Evolutionary conservation across 2,329 filamentous ascomycete genomes (phyloP), one percentile per base, ranked within the genome.

Genomic region (Aspergillus puulaauensis): DNA sequence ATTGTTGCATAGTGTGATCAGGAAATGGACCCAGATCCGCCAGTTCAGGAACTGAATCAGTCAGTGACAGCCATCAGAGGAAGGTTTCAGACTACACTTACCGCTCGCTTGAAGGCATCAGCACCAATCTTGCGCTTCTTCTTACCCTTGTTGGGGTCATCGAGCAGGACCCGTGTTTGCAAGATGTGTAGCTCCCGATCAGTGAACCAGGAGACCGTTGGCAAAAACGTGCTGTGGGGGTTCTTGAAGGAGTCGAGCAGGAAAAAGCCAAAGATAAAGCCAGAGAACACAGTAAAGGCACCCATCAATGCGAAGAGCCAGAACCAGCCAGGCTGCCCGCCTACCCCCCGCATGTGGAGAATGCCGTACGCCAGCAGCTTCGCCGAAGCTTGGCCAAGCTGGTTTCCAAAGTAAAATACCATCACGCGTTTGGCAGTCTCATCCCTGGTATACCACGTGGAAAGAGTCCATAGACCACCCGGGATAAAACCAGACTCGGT

Each of bases 401-500:
- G 51, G 45, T 59, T 58, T 1, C 59, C 59, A 35, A 59, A 61
- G 50, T 54, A 61, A 33, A 61, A 59, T 35, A 61, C 15, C 17
- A 53, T 57, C 40, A 56, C 51, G 2, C 59, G 59, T 19, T 54
- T 56, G 15, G 56, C 54, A 1, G 54, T 54, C 41, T 61, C 59
- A 6, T 41, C 40, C 11, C 43, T 46, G 4, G 53, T 57, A 23
- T 61, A 61, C 56, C 56, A 53, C 6, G 47, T 58, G 2, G 39
- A 57, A 17, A 50, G 59, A 3, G 56, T 41, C 8, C 33, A 61
- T 4, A 43, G 5, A 40, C 55, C 74, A 73, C 82, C 82, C 0
- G 82, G 82, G 54, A 85, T 84, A 61, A 82, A 85, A 1, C 82
- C 82, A 0, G 79, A 79, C 65, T 85, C 83, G 3, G 77, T 78